phyloP scores from a whole-genome alignment of 2,329 filamentous ascomycete species.

The Apiospora saccharicola region DNA sequence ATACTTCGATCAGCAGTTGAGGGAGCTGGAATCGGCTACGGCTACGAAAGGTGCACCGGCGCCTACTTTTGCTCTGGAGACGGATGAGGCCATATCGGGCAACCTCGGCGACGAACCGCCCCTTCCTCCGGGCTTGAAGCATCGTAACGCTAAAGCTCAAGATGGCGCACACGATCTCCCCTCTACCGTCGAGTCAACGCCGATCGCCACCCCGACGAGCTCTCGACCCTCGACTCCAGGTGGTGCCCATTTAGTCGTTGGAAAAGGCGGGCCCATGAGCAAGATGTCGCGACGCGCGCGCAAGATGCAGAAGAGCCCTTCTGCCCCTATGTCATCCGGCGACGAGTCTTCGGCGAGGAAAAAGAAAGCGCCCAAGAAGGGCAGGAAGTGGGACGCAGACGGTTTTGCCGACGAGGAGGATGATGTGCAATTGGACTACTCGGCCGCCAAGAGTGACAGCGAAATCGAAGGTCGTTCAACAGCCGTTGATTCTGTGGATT shows the following conservation, averaged over 20 bases:
- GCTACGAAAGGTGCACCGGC: constrained; percentile 40
- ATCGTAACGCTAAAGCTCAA: constrained; percentile 45
- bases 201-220: constrained; percentile 73
- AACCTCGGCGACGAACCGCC: constrained; percentile 49
- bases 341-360: constrained; percentile 75
- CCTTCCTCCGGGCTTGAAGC: constrained; percentile 50
- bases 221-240: constrained; percentile 82
- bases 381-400: constrained; percentile 91
- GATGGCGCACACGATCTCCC: constrained; percentile 44
- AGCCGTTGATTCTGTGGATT: constrained; percentile 76
- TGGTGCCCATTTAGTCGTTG: constrained; percentile 71
- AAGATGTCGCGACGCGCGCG: constrained; percentile 84
- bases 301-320: constrained; percentile 64
- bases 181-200: constrained; percentile 72
- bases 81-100: constrained; percentile 45
- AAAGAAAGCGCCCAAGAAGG: constrained; percentile 78
- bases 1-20: constrained; percentile 93
- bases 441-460: constrained; percentile 65
- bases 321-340: constrained; percentile 77
- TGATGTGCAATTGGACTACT: constrained; percentile 86
- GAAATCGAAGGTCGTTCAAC: constrained; percentile 60
- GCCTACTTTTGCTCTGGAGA: constrained; percentile 42
- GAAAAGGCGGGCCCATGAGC: constrained; percentile 75
- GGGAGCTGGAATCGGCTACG: constrained; percentile 73
- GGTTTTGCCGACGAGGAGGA: constrained; percentile 87